A percentile compares a stretch with the other conserved stretches of the same genome.
Evolutionary conservation across 2,329 filamentous ascomycete species (phyloP).

Genomic region (Aureobasidium lini): DNA sequence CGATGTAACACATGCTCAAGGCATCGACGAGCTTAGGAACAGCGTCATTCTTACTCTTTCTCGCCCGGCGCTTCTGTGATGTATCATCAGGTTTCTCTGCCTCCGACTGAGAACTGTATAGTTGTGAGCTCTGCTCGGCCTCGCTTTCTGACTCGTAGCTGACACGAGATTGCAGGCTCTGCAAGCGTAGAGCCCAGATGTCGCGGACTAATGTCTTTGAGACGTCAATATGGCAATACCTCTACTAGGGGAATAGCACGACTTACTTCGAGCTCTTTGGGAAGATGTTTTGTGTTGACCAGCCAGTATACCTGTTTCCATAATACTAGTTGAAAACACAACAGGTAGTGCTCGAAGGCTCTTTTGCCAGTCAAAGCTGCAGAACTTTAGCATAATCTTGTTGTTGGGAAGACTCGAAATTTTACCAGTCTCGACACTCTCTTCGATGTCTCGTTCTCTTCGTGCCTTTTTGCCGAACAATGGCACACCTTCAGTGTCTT

Average conservation of each 20-base stretch:
- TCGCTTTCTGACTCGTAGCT: conserved; percentile 28
- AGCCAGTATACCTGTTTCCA: conserved; percentile 74
- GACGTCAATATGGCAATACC: neutral
- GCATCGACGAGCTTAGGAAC: conserved; percentile 65
- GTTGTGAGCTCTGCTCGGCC: conserved; percentile 35
- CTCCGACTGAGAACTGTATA: conserved; percentile 54
- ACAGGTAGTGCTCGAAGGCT: conserved; percentile 71
- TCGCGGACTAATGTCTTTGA: conserved; percentile 60
- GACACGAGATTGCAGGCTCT: conserved; percentile 43
- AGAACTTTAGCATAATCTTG: conserved; percentile 11
- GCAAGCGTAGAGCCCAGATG: conserved; percentile 72
- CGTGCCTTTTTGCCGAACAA: conserved; percentile 23
- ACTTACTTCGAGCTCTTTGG: conserved; percentile 62
- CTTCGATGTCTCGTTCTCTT: conserved; percentile 24
- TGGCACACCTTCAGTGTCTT: conserved; percentile 26
- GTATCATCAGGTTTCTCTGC: conserved; percentile 34
- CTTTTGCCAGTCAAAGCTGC: conserved; percentile 51
- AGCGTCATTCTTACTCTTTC: conserved; percentile 42
- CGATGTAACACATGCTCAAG: conserved; percentile 73
- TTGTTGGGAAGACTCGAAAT: neutral
- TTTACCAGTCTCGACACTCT: conserved; percentile 14
- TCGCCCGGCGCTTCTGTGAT: conserved; percentile 32
- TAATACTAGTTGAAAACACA: conserved; percentile 76
- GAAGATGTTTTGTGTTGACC: conserved; percentile 57
- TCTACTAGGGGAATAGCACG: neutral